Evolutionary conservation across 2,329 filamentous ascomycete genomes (phyloP).

Genomic region (Simplicillium aogashimaense): DNA sequence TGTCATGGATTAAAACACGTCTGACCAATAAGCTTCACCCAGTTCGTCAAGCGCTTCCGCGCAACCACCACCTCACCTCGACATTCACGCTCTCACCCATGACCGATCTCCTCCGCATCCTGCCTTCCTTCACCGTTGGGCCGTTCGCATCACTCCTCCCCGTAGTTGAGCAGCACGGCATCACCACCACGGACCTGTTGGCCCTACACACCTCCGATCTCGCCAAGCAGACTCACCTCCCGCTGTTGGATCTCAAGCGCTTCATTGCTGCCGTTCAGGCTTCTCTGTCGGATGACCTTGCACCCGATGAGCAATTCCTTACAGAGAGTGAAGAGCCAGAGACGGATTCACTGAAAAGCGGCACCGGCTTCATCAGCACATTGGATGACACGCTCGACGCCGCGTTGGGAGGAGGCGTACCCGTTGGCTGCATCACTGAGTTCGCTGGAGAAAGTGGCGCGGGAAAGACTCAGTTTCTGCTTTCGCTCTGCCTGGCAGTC

Average conservation of each 20-base stretch:
- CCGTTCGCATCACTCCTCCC: slow-evolving; percentile 67
- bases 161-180: slow-evolving; percentile 64
- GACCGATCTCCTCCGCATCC: slow-evolving; percentile 76
- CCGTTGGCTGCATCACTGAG: slow-evolving; percentile 74
- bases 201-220: slow-evolving; percentile 75
- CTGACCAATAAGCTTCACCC: no score
- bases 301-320: slow-evolving; percentile 9
- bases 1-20: no score
- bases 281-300: slow-evolving; percentile 55
- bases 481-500: slow-evolving; percentile 72
- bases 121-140: slow-evolving; percentile 68
- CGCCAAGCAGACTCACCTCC: slow-evolving; percentile 75
- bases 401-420: slow-evolving; percentile 67
- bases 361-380: slow-evolving; percentile 55
- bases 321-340: not conserved
- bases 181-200: slow-evolving; percentile 78
- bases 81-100: slow-evolving; percentile 30
- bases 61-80: no score
- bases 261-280: slow-evolving; percentile 58
- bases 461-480: slow-evolving; percentile 90
- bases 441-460: slow-evolving; percentile 87
- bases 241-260: slow-evolving; percentile 68
- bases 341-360: not conserved
- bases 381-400: slow-evolving; percentile 65
- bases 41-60: no score